Conservation (phyloP, 495 filamentous ascomycete genomes). For the Pseudomonodictys pantanalensis region DNA sequence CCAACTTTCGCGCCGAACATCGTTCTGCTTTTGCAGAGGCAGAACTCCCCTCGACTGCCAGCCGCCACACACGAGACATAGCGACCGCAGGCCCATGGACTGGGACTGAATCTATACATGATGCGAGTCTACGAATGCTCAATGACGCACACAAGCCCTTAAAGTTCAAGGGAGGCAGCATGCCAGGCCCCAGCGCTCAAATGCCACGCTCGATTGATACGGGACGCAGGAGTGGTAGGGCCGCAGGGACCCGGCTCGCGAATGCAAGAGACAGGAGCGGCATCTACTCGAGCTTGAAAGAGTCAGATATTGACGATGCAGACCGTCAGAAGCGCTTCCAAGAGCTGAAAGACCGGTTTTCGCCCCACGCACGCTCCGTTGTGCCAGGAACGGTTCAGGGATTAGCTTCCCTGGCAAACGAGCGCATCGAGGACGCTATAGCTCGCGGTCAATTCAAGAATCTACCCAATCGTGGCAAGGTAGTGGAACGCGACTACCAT, state of each 20-base stretch:
- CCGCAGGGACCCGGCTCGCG: constrained; percentile 61
- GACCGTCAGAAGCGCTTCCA: constrained; percentile 67
- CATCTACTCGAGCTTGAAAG: constrained; percentile 65
- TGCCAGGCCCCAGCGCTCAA: constrained; percentile 36
- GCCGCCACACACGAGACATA: constrained; percentile 67
- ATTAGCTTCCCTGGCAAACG: constrained; percentile 79
- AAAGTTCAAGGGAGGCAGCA: constrained; percentile 45
- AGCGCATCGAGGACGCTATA: constrained; percentile 92
- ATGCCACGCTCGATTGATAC: constrained; percentile 53
- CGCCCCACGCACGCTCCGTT: constrained; percentile 62
- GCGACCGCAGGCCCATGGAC: constrained; percentile 75
- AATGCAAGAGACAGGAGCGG: constrained; percentile 75
- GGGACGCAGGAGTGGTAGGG: constrained; percentile 41
- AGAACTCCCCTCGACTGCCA: constrained; percentile 60
- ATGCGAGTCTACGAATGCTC: constrained; percentile 84
- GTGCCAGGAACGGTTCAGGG: constrained; percentile 77
- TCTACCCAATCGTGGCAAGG: constrained; percentile 73
- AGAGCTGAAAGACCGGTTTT: constrained; percentile 78
- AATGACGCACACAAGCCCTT: constrained; percentile 76
- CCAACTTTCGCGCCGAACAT: constrained; percentile 68
- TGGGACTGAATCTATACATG: constrained; percentile 68
- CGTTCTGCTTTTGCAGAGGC: constrained; percentile 65
- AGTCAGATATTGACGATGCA: constrained; percentile 57
- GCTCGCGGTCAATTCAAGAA: constrained; percentile 87
- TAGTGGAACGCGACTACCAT: constrained; percentile 72